These are phyloP conservation scores for Adansonia digitata DNA, from an alignment of 345 rosid genomes.

Conservation along the genomic window DNA sequence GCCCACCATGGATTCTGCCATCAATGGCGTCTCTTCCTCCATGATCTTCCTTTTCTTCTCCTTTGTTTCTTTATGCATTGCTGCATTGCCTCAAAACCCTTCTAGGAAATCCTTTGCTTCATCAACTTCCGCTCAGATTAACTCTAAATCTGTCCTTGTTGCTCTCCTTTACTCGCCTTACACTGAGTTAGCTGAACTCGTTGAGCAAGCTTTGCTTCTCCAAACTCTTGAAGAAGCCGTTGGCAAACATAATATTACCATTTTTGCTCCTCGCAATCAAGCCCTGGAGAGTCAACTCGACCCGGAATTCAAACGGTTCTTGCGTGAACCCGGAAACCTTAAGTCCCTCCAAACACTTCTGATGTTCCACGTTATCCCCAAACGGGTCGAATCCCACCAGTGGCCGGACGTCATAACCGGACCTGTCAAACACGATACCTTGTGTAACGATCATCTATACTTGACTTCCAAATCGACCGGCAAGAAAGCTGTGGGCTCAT, in stretches of 20 bases:
- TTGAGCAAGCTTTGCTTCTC: conserved; percentile 81
- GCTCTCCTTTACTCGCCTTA: conserved; percentile 93
- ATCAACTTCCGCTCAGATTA: conserved; percentile 41
- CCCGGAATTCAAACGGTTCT: conserved; percentile 81
- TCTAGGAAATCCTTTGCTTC: conserved; percentile 17
- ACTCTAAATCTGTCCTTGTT: conserved; percentile 84
- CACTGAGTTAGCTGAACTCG: conserved; percentile 79
- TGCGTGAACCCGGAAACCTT: conserved; percentile 84
- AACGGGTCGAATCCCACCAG: conserved; percentile 41
- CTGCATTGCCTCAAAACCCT: conserved; percentile 48
- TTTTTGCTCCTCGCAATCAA: conserved; percentile 83
- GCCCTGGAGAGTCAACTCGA: conserved; percentile 77
- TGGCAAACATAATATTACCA: conserved; percentile 70
- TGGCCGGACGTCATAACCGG: conserved; percentile 38
- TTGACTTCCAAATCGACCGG: conserved; percentile 35
- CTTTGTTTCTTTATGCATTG: conserved; percentile 12
- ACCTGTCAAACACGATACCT: conserved; percentile 36
- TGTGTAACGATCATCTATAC: conserved; percentile 41
- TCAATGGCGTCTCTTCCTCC: conserved; percentile 42
- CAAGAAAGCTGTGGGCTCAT: conserved; percentile 33
- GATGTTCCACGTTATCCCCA: conserved; percentile 69
- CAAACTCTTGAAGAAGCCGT: conserved; percentile 81
- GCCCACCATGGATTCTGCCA: conserved; percentile 47
- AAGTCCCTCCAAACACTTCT: conserved; percentile 72
- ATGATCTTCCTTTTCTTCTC: conserved; percentile 11